A percentile compares a stretch with the other conserved stretches of the same genome.
These are phyloP conservation scores for Melampsora allii-populina DNA, from an alignment of 1,284 basidiomycete species.

Conservation along the genomic window DNA sequence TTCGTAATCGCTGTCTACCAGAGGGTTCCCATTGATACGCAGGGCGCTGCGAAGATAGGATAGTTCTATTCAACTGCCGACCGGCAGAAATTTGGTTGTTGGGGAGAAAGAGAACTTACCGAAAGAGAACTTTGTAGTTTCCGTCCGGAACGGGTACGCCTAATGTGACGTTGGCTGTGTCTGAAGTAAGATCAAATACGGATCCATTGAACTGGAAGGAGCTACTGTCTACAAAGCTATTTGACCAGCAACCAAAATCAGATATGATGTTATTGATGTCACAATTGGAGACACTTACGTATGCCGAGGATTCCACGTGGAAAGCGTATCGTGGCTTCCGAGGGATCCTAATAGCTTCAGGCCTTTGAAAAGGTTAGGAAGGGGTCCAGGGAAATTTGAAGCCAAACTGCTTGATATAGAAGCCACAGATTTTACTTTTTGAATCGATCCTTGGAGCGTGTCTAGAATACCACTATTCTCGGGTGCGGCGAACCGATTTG, in stretches of 20 bases:
- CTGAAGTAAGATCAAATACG: conserved; percentile 17
- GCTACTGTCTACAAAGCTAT: conserved; percentile 18
- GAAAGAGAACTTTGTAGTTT: conserved; percentile 25
- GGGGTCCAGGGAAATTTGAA: conserved; percentile 9
- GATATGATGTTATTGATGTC: background rate
- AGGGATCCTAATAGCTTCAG: conserved; percentile 33
- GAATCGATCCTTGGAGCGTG: background rate
- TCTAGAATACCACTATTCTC: background rate
- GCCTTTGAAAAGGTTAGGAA: conserved; percentile 16
- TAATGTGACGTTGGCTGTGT: background rate
- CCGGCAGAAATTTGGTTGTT: background rate
- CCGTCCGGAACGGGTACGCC: conserved; percentile 25
- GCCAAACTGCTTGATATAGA: background rate
- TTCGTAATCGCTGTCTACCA: conserved; percentile 24
- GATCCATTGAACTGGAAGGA: conserved; percentile 28
- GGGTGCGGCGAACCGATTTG: background rate
- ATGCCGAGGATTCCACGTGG: conserved; percentile 37
- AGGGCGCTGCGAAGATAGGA: too few relatives aligned
- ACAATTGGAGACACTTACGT: conserved; percentile 12
- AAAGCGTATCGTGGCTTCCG: conserved; percentile 8
- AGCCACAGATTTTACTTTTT: background rate
- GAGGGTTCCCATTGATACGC: conserved; percentile 26
- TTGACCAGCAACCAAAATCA: background rate
- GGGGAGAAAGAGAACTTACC: conserved; percentile 2
- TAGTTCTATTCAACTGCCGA: background rate